phyloP scores from a whole-genome alignment of 2,329 filamentous ascomycete genomes.

The Curvularia spicifera region DNA sequence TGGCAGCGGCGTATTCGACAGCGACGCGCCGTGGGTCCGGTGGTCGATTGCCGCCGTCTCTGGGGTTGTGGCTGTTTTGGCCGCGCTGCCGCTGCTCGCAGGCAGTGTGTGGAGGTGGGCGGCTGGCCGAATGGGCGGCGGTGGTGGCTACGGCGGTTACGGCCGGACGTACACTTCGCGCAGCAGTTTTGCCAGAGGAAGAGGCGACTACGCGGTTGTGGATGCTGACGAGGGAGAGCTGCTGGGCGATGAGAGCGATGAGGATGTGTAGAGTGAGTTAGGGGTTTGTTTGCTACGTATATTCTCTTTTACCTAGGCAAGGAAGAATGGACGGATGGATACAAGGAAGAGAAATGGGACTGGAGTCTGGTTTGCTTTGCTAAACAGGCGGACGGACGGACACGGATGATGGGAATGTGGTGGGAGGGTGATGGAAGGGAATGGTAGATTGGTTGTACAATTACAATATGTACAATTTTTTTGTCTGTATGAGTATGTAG shows the following conservation, averaged over 20 bases:
- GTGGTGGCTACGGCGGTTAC: slow-evolving; percentile 22
- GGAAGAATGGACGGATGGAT: neutral
- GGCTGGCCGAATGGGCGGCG: slow-evolving; percentile 60
- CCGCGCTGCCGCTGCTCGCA: slow-evolving; percentile 69
- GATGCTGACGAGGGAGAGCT: slow-evolving; percentile 95
- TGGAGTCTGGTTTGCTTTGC: neutral
- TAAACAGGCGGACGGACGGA: neutral
- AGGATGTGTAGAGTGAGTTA: slow-evolving; percentile 69
- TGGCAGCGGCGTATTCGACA: slow-evolving; percentile 54
- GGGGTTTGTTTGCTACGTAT: neutral
- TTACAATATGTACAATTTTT: neutral
- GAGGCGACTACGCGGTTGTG: slow-evolving; percentile 86
- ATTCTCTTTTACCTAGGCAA: neutral
- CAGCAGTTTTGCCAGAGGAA: slow-evolving; percentile 84
- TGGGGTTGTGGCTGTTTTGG: slow-evolving; percentile 62
- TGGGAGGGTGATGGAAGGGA: neutral
- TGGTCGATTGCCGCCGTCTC: slow-evolving; percentile 67
- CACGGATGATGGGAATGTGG: neutral
- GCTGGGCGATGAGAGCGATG: slow-evolving; percentile 90
- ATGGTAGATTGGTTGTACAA: neutral
- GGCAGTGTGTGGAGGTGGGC: slow-evolving; percentile 74
- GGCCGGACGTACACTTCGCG: slow-evolving; percentile 78
- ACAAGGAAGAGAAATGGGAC: neutral
- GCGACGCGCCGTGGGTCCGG: slow-evolving; percentile 77
- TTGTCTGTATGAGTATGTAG: neutral